Evolutionary conservation across 352 stramenopile species (phyloP).

Genomic region (Pythium oligandrum): DNA sequence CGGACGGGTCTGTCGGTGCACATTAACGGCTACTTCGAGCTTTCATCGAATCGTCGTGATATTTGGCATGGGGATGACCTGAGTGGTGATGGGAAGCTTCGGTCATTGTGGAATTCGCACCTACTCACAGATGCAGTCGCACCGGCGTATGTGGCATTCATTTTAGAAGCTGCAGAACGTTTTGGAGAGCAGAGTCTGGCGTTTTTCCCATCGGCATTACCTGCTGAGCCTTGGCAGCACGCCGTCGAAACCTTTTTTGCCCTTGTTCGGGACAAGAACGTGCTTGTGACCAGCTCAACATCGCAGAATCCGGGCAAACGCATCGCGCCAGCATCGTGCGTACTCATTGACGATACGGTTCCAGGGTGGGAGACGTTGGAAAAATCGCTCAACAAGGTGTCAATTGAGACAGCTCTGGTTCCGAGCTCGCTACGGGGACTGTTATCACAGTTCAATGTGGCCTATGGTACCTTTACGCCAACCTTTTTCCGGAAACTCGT

Average conservation of each 20-base stretch:
- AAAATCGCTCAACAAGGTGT: conserved; percentile 13
- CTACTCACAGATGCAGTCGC: conserved; percentile 70
- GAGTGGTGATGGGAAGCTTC: conserved; percentile 69
- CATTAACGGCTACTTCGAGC: conserved; percentile 93
- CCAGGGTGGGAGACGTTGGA: conserved; percentile 13
- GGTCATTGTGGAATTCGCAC: conserved; percentile 72
- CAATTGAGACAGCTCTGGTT: conserved; percentile 12
- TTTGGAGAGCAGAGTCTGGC: conserved; percentile 36
- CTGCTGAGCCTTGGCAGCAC: conserved; percentile 43
- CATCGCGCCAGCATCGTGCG: conserved; percentile 8
- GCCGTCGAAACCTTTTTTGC: conserved; percentile 50
- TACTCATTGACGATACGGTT: conserved; percentile 16
- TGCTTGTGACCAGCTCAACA: conserved; percentile 39
- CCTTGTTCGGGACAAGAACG: conserved; percentile 36
- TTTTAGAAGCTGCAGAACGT: conserved; percentile 43
- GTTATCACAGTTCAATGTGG: conserved; percentile 3
- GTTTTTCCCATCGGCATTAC: conserved; percentile 50
- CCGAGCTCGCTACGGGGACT: conserved; percentile 9
- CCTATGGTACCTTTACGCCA: conserved; percentile 13
- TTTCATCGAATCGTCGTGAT: conserved; percentile 85
- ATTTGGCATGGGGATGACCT: conserved; percentile 84
- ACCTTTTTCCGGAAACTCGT: conserved; percentile 16
- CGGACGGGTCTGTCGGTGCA: conserved; percentile 85
- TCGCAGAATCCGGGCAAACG: conserved; percentile 4
- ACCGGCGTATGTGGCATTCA: conserved; percentile 64